Conservation (phyloP, 495 filamentous ascomycete species). For the Cairneyella variabilis region DNA sequence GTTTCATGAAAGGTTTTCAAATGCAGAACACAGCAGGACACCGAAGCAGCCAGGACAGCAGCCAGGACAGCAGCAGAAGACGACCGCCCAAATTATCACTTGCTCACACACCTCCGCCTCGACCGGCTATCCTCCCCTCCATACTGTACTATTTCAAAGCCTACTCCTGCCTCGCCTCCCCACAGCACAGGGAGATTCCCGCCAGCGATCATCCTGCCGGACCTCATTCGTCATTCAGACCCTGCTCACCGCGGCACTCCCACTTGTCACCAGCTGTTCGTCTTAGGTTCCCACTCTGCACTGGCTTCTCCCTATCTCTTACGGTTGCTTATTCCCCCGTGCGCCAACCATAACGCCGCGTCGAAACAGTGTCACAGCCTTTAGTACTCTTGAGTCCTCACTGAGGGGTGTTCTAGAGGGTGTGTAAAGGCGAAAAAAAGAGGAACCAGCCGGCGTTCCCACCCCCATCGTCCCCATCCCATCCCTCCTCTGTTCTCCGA, state of each 20-base stretch:
- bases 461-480: conserved; percentile 1
- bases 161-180: background rate
- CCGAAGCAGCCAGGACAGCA: too few species aligned
- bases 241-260: background rate
- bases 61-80: too few species aligned
- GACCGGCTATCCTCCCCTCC: too few species aligned
- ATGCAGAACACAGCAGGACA: too few species aligned
- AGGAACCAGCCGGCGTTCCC: background rate
- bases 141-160: too few species aligned
- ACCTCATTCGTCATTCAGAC: background rate
- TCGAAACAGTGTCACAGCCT: conserved; percentile 3
- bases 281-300: background rate
- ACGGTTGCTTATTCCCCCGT: conserved; percentile 12
- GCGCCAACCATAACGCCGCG: conserved; percentile 1
- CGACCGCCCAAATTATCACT: too few species aligned
- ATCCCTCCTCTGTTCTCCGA: background rate
- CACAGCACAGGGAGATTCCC: background rate
- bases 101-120: too few species aligned
- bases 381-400: background rate
- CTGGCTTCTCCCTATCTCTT: background rate
- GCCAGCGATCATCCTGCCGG: too few species aligned
- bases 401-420: too few species aligned
- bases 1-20: too few species aligned
- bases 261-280: background rate
- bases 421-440: too few species aligned